Conservation (phyloP, 129 eudicot species). For the Helianthus annuus region HanXRQr2.0-SUNRISE NC_035449.2:34283989-34284488, state of each 20-base stretch:
- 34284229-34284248: conserved; percentile 18
- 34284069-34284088: conserved; percentile 3
- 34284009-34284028: background rate
- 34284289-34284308: conserved; percentile 27
- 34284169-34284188: background rate
- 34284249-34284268: conserved; percentile 23
- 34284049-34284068: conserved; percentile 19
- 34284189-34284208: background rate
- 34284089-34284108: conserved; percentile 34
- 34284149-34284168: background rate
- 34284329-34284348: conserved; percentile 33
- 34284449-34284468: conserved; percentile 30
- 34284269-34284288: conserved; percentile 19
- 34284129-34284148: conserved; percentile 31
- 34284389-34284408: conserved; percentile 23
- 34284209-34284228: conserved; percentile 25
- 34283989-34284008: conserved; percentile 18
- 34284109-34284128: conserved; percentile 30
- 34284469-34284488: conserved; percentile 8
- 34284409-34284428: conserved; percentile 25
- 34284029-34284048: background rate
- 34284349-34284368: conserved; percentile 35
- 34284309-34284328: conserved; percentile 20
- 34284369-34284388: conserved; percentile 13
- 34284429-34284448: conserved; percentile 13